Evolutionary conservation across 2,329 filamentous ascomycete genomes (phyloP).

Genomic region (Botryotinia globosa): DNA sequence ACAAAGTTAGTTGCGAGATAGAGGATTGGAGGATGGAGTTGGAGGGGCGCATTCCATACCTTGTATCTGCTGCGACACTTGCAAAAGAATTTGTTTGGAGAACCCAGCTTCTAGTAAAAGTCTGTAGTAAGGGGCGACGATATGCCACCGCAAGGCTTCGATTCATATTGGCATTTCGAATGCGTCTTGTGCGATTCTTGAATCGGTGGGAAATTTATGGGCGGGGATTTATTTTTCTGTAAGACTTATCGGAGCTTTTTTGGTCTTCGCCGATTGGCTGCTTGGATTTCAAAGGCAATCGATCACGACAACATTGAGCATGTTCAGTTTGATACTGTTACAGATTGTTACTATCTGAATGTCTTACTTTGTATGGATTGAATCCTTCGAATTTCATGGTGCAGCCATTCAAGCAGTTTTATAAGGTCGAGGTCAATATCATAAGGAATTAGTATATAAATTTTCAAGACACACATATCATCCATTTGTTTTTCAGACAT

Average conservation of each 20-base stretch:
- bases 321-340: not conserved
- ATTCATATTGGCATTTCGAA: constrained; percentile 34
- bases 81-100: constrained; percentile 16
- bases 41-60: constrained; percentile 11
- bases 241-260: constrained; percentile 12
- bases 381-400: not conserved
- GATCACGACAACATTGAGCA: not conserved
- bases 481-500: not conserved
- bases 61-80: constrained; percentile 17
- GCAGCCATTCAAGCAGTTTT: not conserved
- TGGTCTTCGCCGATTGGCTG: constrained; percentile 5
- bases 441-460: not conserved
- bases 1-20: not conserved
- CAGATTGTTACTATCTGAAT: not conserved
- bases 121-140: constrained; percentile 16
- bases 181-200: not conserved
- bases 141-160: constrained; percentile 21
- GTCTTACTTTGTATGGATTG: not conserved
- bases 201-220: not conserved
- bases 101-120: constrained; percentile 1
- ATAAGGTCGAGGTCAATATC: not conserved
- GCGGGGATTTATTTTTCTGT: constrained; percentile 7
- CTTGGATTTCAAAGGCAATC: not conserved
- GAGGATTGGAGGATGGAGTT: not conserved
- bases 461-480: not conserved